Evolutionary conservation across 1,284 basidiomycete genomes (phyloP), one percentile per base, ranked within the genome.

Genomic region (Papiliotrema flavescens): DNA sequence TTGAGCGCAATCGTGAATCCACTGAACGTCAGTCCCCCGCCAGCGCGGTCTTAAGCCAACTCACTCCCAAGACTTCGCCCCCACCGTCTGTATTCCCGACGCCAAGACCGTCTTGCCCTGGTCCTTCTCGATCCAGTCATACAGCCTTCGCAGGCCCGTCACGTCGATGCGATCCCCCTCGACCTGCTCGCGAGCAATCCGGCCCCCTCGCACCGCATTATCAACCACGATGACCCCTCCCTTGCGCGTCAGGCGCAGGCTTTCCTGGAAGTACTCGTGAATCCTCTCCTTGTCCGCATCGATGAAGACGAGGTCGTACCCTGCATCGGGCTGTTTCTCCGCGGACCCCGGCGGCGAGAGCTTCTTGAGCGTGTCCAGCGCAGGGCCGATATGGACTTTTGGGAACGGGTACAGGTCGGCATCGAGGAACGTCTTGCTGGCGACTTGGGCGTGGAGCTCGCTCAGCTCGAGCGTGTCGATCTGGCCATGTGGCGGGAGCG

Each of bases 1-100:
- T 67, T 69, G 54, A 56, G 53, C 8, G 66, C 60, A 20, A 66
- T 54, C 2, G 60, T 62, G 42, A 67, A 69, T 0, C 67, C 67
- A 55, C 66, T 69, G n/a, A 15, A 15, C 2, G 43, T 55, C 54
- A 64, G 64, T 20, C 9, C 24, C 3, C 7, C 20, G 14, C 23
- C 2, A 24, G 2, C 32, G 13, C 23, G 9, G 17, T 15, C 14
- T 53, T 8, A 19, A 13, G 5, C 22, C 28, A n/a, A 47, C 72
- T 71, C 64, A 74, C 71, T 75, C 71, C 73, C 73, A 75, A 24
- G 26, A 51, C 60, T 70, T 71, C 17, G 53, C 59, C n/a, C 70
- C 70, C 13, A 75, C 73, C 1, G 71, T 75, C 60, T 75, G 73
- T 3, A 70, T 58, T 11, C 62, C 65, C 45, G 55, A 64, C 43